Base-by-base conservation (phyloP, 441 rosid species). In the Euphorbia corollata region DNA sequence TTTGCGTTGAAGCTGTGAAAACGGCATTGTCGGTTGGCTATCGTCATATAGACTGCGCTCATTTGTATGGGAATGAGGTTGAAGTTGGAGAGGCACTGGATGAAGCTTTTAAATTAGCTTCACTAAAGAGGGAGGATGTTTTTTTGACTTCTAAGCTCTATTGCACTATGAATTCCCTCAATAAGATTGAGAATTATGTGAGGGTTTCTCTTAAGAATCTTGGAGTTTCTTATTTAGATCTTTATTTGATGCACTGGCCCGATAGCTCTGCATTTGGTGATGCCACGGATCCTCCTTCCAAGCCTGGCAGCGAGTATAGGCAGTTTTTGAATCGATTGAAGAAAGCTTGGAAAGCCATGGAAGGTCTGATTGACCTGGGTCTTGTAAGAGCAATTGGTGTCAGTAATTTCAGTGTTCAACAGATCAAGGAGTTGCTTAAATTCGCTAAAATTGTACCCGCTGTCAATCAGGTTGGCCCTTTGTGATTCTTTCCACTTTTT, bases 301-400 rank as follows among this genome's bases (percentile, higher is more conserved):
- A 84, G 77, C 78, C 82, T 4, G 82, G 82, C 60, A 82, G 79
- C 34, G 86, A 82, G 77, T 59, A 72, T 59, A 77, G 83, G 68
- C 88, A 82, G 73, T 84, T 84, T 53, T 51, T 82, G 70, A 84
- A 78, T 74, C 81, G 84, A 39, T 51, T 84, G 78, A 84, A 84
- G 74, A 79, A 84, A 75, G 82, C 84, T 16, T 84, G 88, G 88
- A 82, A 84, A 68, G 84, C 83, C 11, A 84, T 84, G 88, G 88
- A 84, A 68, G 86, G 74, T 18, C 71, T 84, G 43, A 79, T 80
- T 23, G 88, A 84, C 20, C 36, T 69, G 41, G 86, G 84, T 45
- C 73, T 84, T 62, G 86, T 84, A 50, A 78, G 83, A 68, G 85
- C 88, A 63, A 82, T 84, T 32, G 88, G 88, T 68, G 81, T 84